Percentiles rank a stretch among this genome's conserved stretches.
These are phyloP conservation scores for Excoecaria agallocha DNA, from an alignment of 345 rosid species.

Conservation along the genomic window DNA sequence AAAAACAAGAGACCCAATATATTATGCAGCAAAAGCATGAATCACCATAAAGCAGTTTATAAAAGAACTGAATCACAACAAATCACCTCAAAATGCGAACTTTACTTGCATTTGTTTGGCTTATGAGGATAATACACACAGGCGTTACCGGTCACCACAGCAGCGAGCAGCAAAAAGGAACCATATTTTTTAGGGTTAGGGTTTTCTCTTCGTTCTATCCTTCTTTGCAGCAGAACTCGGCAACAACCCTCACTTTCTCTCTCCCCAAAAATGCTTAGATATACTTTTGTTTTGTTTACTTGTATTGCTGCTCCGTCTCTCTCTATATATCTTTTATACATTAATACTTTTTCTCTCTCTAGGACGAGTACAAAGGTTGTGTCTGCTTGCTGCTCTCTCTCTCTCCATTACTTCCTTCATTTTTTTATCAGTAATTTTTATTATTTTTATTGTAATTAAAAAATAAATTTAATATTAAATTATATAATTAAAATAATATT, in stretches of 20 bases:
- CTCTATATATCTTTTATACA: not conserved
- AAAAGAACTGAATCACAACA: slow-evolving; percentile 12
- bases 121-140: not conserved
- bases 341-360: not conserved
- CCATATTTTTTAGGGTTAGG: slow-evolving; percentile 25
- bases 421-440: too few species aligned
- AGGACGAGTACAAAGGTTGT: not conserved
- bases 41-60: slow-evolving; percentile 4
- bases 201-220: slow-evolving; percentile 13
- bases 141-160: slow-evolving; percentile 22
- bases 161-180: slow-evolving; percentile 17
- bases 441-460: too few species aligned
- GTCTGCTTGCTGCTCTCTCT: not conserved
- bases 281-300: slow-evolving; percentile 7
- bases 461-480: too few species aligned
- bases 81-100: slow-evolving; percentile 13
- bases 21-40: slow-evolving; percentile 3
- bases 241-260: slow-evolving; percentile 16
- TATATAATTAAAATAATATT: too few species aligned
- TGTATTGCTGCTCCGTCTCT: not conserved
- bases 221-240: not conserved
- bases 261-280: not conserved
- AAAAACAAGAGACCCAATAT: slow-evolving; percentile 10
- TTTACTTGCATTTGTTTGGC: slow-evolving; percentile 2
- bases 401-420: too few species aligned